These are phyloP conservation scores for Furcasterigmium furcatum DNA, from an alignment of 2,329 filamentous ascomycete genomes.

Conservation along the genomic window DNA sequence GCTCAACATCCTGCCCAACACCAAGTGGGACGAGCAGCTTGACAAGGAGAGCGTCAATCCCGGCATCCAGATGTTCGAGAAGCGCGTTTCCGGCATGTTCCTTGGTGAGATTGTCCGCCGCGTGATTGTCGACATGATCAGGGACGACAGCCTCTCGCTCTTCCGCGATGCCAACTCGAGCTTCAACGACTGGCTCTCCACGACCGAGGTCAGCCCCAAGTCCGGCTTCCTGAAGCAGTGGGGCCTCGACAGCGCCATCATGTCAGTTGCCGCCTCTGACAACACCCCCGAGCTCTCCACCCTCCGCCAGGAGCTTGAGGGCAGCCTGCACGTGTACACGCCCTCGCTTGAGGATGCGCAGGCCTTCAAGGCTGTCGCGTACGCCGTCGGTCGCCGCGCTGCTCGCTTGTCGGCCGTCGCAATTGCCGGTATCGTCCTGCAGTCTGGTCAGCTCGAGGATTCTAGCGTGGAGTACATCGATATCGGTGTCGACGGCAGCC, in stretches of 20 bases:
- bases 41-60: conserved; percentile 84
- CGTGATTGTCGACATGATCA: conserved; percentile 68
- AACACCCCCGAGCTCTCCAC: conserved; percentile 67
- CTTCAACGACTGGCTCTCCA: conserved; percentile 66
- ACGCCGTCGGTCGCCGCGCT: conserved; percentile 82
- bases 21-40: conserved; percentile 74
- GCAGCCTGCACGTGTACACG: conserved; percentile 71
- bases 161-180: conserved; percentile 75
- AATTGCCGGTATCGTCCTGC: conserved; percentile 78
- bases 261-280: conserved; percentile 84
- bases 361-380: conserved; percentile 79
- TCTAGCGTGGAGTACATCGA: conserved; percentile 71
- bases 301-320: conserved; percentile 75
- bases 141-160: conserved; percentile 62
- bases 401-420: conserved; percentile 86
- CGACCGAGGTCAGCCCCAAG: conserved; percentile 62
- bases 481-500: conserved; percentile 88
- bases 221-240: conserved; percentile 74
- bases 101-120: conserved; percentile 88
- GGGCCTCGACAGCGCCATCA: conserved; percentile 87
- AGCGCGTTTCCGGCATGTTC: conserved; percentile 98
- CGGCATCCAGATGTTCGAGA: conserved; percentile 98
- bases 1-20: conserved; percentile 82
- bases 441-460: conserved; percentile 68
- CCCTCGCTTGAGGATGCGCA: conserved; percentile 80